Conservation (phyloP, 164 flowering plant genomes). For the Santalum album region DNA sequence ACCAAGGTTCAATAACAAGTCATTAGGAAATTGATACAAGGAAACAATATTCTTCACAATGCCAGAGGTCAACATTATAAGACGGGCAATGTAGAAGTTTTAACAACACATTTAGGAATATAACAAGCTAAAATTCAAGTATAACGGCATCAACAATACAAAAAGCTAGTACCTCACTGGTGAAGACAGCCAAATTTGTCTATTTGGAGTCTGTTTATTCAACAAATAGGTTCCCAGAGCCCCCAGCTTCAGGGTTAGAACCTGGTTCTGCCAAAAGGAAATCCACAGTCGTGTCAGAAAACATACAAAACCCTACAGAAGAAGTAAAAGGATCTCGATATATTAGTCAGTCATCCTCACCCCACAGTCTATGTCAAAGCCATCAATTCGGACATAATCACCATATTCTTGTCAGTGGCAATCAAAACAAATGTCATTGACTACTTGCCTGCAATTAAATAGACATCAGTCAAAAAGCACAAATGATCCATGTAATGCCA, state of each 20-base stretch:
- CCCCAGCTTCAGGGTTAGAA: slow-evolving; percentile 81
- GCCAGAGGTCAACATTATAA: no score
- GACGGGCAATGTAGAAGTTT: no score
- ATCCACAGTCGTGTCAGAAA: slow-evolving; percentile 3
- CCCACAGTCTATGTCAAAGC: slow-evolving; percentile 88
- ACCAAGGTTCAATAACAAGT: no score
- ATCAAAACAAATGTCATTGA: not conserved
- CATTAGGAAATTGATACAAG: no score
- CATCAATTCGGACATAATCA: slow-evolving; percentile 74
- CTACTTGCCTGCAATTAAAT: no score
- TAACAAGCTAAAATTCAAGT: no score
- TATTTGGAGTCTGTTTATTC: slow-evolving; percentile 93
- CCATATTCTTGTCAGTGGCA: slow-evolving; percentile 68
- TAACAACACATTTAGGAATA: no score
- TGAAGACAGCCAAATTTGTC: slow-evolving; percentile 94
- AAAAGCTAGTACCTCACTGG: slow-evolving; percentile 66
- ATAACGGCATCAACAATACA: no score
- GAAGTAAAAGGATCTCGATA: not conserved
- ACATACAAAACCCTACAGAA: not conserved
- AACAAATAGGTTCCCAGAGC: slow-evolving; percentile 78
- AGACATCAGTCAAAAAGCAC: no score
- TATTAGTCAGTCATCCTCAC: slow-evolving; percentile 26
- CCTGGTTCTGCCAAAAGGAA: slow-evolving; percentile 59
- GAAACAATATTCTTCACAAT: no score
- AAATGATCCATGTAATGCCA: no score